Base-by-base conservation (phyloP, 1,139 yeast species). In the Pichia sp. region DNA sequence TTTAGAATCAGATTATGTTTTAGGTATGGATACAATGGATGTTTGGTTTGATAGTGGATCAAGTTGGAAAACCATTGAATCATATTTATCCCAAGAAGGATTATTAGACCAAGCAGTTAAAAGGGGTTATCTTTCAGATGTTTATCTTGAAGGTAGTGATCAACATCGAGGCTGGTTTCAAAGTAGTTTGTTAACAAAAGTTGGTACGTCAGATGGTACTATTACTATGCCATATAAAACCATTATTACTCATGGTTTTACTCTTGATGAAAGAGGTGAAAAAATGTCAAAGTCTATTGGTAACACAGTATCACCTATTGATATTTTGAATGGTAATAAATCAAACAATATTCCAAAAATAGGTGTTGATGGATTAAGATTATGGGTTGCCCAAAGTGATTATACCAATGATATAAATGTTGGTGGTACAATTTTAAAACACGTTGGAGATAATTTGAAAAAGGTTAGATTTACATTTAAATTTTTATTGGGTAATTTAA, bases 81-180 rank as follows among this genome's bases (percentile, higher is more conserved):
- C 73, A 28, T 73, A 74, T 57, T 62, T 76, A 49, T 47, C 56
- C 18, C 42, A 53, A 14, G 64, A 71, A 41, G 59, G 57, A 29
- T 55, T 59, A 16, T 50, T 68, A 36, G 61, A 65, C 29, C 56
- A 73, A 42, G 72, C 75, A 16, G 52, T 57, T 1, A 49, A 59
- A 61, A 56, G 71, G 53, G 55, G 71, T 50, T 73, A 69, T 11
- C 67, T 84, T 9, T 87, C 96, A 0, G 95, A 91, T 65, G 77
- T 88, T 18, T 91, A 89, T 64, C 69, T 91, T 25, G 99, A 93
- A 71, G 99, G 99, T 1, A 81, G 93, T 38, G 99, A 93, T 66
- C 99, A 93, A 67, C 99, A 95, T 65, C 79, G 99, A 56, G 99
- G 99, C 0, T 93, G 99, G 99, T 93, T 93, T 67, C 99, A 93